Conservation (phyloP, 2,329 filamentous ascomycete species). For the Zasmidium cellare region DNA sequence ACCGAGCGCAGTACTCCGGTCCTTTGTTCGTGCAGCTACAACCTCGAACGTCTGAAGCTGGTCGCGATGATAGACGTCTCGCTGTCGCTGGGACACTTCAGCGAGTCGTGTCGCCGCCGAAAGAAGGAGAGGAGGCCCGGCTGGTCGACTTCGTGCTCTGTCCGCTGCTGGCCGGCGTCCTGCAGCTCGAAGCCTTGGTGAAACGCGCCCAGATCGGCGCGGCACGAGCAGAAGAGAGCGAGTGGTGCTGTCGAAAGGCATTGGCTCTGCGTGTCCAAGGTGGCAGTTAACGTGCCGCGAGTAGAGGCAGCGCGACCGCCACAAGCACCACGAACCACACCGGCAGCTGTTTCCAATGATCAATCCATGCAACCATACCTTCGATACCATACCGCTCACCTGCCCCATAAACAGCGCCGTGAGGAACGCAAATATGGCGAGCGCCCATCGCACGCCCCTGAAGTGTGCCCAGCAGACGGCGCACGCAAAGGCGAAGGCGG, state of each 20-base stretch:
- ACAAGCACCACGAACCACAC: background rate
- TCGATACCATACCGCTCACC: background rate
- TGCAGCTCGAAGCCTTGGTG: conserved; percentile 19
- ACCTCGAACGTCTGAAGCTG: conserved; percentile 1
- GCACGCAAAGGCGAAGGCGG: background rate
- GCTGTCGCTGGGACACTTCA: conserved; percentile 22
- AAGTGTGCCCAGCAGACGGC: background rate
- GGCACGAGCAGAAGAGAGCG: background rate
- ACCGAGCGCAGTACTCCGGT: conserved; percentile 8
- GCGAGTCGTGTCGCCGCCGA: conserved; percentile 19
- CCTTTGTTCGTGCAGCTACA: conserved; percentile 18
- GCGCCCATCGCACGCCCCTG: background rate
- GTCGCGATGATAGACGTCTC: conserved; percentile 14
- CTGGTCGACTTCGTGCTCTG: conserved; percentile 25
- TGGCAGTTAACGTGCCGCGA: background rate
- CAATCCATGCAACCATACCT: background rate
- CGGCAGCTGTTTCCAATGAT: background rate
- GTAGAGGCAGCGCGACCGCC: background rate
- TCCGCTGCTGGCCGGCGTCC: conserved; percentile 20
- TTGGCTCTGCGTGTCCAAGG: background rate
- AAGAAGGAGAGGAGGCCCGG: conserved; percentile 7
- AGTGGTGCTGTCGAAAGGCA: background rate
- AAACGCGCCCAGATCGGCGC: conserved; percentile 14
- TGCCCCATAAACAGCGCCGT: background rate
- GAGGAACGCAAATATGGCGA: background rate